Percentiles rank a stretch among this genome's conserved stretches.
These are phyloP conservation scores for Meyerozyma carpophila DNA, from an alignment of 1,139 yeast species.

Conservation along the genomic window DNA sequence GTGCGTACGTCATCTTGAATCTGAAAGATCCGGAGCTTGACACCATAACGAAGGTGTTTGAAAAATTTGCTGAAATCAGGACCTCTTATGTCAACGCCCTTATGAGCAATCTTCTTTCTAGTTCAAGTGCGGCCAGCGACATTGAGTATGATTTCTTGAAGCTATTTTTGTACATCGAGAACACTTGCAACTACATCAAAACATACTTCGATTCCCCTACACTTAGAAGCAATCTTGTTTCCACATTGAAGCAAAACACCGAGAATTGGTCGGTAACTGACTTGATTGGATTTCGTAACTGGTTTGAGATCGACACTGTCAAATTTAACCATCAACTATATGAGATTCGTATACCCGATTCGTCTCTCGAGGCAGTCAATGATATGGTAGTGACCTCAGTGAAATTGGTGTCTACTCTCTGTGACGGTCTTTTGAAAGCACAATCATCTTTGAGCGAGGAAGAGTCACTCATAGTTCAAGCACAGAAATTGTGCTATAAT, in stretches of 20 bases:
- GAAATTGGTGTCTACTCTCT: not conserved
- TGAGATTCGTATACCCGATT: constrained; percentile 2
- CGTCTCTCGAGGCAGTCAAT: not conserved
- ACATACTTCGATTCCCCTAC: constrained; percentile 17
- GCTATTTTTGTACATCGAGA: constrained; percentile 29
- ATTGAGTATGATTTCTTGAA: constrained; percentile 20
- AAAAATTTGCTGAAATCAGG: constrained; percentile 23
- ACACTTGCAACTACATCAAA: constrained; percentile 25
- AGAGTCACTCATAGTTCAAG: not conserved
- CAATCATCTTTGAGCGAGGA: not conserved
- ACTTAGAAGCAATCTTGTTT: constrained; percentile 13
- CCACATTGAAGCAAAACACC: constrained; percentile 14
- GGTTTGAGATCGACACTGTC: constrained; percentile 19
- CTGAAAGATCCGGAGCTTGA: constrained; percentile 13
- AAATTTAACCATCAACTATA: constrained; percentile 6
- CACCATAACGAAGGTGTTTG: constrained; percentile 16
- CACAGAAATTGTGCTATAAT: constrained; percentile 13
- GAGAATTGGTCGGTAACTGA: constrained; percentile 25
- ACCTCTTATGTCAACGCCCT: not conserved
- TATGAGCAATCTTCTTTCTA: not conserved
- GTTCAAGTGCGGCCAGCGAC: not conserved
- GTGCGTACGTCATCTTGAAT: constrained; percentile 28
- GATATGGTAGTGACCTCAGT: not conserved
- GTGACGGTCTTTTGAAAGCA: not conserved
- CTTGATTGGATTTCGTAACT: constrained; percentile 24